Base-by-base conservation (phyloP, 1,284 basidiomycete species). In the Coniferiporia weirii region DNA sequence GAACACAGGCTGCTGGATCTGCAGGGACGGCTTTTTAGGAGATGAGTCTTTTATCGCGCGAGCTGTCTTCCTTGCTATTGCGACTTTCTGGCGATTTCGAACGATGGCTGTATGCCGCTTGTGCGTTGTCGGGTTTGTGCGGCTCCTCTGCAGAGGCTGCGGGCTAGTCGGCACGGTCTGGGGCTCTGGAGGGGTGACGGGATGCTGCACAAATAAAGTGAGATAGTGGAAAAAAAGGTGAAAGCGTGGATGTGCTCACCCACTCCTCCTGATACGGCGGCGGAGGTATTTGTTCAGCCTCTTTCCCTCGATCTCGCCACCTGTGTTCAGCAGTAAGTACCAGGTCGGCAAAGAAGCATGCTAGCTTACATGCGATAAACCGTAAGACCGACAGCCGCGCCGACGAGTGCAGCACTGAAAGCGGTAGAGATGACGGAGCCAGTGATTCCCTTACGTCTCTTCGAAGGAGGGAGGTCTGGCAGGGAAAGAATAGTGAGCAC, bases 401-500 rank as follows among this genome's bases (percentile, higher is more conserved):
- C 88, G 62, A 91, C 87, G 61, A 91, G 79, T 54, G 87, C 89
- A 64, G 89, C 88, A 73, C 80, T 88, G 71, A 91, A 75, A 60
- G 89, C 89, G 36, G 87, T 88, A 15, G 87, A 87, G 64, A 90
- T 81, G 66, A 91, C 84, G 60, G 86, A 85, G 63, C 87, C 87
- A 63, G 87, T 84, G 71, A 91, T 78, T 62, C 84, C 85, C 65
- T 78, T 79, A 54, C 87, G 83, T 65, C 79, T 76, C 72, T 83
- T 83, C 65, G 76, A 72, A 53, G 80, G 76, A 34, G 81, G 81
- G 56, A 79, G 65, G 53, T 76, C 75, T 76, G 45, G 34, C 8
- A 54, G 49, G 54, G n/a, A 32, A 38, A 57, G 48, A 56, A 40
- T 46, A 8, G 46, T 51, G 34, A 64, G 20, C 19, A 62, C 49